These are phyloP conservation scores for Moringa oleifera DNA, from an alignment of 345 rosid genomes.

Conservation along the genomic window DNA sequence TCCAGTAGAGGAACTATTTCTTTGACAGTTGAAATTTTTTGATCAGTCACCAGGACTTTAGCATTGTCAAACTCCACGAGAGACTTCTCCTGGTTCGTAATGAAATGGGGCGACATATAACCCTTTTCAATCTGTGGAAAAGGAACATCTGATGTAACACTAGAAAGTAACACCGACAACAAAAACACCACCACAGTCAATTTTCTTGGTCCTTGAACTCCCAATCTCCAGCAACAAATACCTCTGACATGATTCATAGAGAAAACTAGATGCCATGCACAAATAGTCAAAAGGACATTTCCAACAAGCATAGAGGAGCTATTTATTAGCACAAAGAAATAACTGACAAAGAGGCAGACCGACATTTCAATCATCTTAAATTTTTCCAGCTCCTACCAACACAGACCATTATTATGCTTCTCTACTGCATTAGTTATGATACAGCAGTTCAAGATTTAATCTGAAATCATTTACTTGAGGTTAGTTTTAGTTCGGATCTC, in stretches of 20 bases:
- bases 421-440: too few species aligned
- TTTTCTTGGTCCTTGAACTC: too few species aligned
- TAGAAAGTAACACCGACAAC: neutral
- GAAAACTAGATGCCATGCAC: too few species aligned
- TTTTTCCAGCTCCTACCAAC: neutral
- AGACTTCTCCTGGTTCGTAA: conserved; percentile 73
- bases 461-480: neutral
- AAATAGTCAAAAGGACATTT: neutral
- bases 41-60: conserved; percentile 76
- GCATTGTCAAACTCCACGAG: conserved; percentile 76
- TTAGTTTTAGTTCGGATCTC: neutral
- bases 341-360: neutral
- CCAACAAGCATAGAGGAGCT: neutral
- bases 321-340: neutral
- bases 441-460: neutral
- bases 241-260: too few species aligned
- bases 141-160: conserved; percentile 1
- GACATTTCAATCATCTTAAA: neutral
- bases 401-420: neutral
- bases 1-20: conserved; percentile 70
- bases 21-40: conserved; percentile 54
- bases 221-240: too few species aligned
- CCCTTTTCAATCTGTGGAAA: conserved; percentile 77
- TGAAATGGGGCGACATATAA: conserved; percentile 71
- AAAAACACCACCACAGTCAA: too few species aligned